Evolutionary conservation across 2,329 filamentous ascomycete species (phyloP).

Genomic region (Parascedosporium putredinis): DNA sequence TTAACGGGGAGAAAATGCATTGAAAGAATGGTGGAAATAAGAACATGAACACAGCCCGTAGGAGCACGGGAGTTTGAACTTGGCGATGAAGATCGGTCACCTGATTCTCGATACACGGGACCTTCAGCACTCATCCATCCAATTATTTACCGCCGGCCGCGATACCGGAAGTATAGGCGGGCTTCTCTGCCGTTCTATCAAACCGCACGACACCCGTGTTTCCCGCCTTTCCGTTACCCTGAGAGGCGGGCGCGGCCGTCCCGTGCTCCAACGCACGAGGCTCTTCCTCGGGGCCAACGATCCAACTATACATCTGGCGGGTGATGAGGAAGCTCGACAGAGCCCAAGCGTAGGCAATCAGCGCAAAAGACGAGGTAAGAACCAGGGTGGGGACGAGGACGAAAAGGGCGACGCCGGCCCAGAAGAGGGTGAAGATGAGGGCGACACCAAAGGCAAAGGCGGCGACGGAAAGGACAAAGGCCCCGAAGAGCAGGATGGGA

Average conservation of each 20-base stretch:
- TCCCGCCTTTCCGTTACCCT: neutral
- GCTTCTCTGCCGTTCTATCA: neutral
- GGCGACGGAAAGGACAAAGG: conserved; percentile 53
- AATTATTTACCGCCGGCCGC: neutral
- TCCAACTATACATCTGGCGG: conserved; percentile 32
- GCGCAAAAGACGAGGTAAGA: conserved; percentile 50
- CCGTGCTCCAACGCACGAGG: neutral
- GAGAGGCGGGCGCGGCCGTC: neutral
- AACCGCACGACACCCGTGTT: neutral
- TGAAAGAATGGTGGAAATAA: no score
- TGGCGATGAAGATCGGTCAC: no score
- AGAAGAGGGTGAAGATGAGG: conserved; percentile 56
- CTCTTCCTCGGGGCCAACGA: neutral
- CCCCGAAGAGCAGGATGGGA: conserved; percentile 57
- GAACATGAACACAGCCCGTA: no score
- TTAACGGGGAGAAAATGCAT: no score
- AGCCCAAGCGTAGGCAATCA: conserved; percentile 59
- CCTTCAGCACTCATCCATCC: neutral
- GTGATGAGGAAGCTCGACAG: conserved; percentile 45
- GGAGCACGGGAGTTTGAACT: no score
- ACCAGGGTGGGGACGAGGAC: conserved; percentile 60
- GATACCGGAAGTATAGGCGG: neutral
- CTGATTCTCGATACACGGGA: no score
- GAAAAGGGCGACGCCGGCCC: conserved; percentile 54
- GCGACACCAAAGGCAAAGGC: conserved; percentile 52